Evolutionary conservation across 192 early-diverging fungal species (phyloP).

Genomic region (Haplosporangium gracile): DNA sequence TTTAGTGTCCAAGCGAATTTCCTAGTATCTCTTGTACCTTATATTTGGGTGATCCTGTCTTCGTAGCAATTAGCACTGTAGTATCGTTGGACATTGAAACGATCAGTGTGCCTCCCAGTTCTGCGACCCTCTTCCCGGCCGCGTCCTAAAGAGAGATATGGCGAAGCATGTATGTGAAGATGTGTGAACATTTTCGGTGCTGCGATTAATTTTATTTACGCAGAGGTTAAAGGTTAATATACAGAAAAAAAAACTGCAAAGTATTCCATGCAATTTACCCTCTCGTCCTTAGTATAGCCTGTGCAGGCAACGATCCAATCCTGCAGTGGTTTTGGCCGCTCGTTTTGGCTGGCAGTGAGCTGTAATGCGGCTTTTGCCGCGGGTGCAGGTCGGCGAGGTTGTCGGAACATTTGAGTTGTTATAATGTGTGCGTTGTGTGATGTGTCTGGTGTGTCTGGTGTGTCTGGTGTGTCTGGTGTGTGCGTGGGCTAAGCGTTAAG

Average conservation of each 20-base stretch:
- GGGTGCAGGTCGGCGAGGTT: background rate
- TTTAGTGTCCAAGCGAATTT: background rate
- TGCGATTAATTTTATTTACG: background rate
- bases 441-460: no score
- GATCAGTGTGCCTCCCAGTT: slow-evolving; percentile 22
- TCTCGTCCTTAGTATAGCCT: background rate
- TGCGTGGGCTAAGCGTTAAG: no score
- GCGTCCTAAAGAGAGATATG: slow-evolving; percentile 10
- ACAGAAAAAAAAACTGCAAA: background rate
- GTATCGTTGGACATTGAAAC: slow-evolving; percentile 20
- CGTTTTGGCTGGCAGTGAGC: background rate
- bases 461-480: no score
- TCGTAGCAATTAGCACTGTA: slow-evolving; percentile 29
- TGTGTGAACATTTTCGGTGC: no score
- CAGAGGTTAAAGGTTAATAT: background rate
- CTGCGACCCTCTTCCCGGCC: slow-evolving; percentile 12
- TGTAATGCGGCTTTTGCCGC: background rate
- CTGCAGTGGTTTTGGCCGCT: background rate
- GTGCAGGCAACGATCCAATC: background rate
- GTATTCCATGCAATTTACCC: background rate
- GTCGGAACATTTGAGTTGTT: background rate
- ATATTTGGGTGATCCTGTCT: slow-evolving; percentile 33
- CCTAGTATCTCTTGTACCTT: slow-evolving; percentile 2
- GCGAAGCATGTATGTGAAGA: background rate
- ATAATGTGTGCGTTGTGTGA: no score